A percentile compares a stretch with the other conserved stretches of the same genome.
Evolutionary conservation across 257 asterid genomes (phyloP).

Genomic region (Penstemon eatonii): DNA sequence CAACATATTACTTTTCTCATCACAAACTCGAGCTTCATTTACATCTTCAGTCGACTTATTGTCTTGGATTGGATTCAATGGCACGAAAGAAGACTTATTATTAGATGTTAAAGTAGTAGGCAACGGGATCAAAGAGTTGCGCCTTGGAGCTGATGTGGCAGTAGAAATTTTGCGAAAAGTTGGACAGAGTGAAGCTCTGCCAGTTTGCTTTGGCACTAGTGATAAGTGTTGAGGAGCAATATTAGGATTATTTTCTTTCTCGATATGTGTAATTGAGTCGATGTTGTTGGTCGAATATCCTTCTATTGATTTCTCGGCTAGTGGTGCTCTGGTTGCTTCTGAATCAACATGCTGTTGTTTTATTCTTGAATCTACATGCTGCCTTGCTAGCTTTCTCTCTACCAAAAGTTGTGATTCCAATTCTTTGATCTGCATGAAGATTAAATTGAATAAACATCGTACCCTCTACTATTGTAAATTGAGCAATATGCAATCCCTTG

Average conservation of each 20-base stretch:
- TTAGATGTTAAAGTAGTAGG: conserved; percentile 43
- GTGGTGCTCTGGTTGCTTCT: conserved; percentile 54
- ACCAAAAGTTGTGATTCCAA: conserved; percentile 83
- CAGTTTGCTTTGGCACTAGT: conserved; percentile 53
- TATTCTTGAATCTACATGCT: conserved; percentile 73
- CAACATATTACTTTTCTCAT: conserved; percentile 33
- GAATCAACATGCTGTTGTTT: conserved; percentile 53
- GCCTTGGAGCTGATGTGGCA: conserved; percentile 45
- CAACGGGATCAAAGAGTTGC: conserved; percentile 73
- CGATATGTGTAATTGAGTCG: conserved; percentile 27
- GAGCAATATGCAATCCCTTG: too few species aligned
- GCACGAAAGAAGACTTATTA: conserved; percentile 46
- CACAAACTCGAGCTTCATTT: conserved; percentile 17
- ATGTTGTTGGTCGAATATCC: conserved; percentile 30
- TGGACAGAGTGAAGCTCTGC: conserved; percentile 53
- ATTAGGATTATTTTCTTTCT: conserved; percentile 71
- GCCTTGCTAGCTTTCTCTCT: conserved; percentile 90
- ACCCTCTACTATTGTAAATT: not conserved
- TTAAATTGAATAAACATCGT: not conserved
- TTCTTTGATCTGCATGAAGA: conserved; percentile 71
- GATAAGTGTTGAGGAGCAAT: conserved; percentile 49
- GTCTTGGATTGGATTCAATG: conserved; percentile 53
- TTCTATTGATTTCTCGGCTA: conserved; percentile 38
- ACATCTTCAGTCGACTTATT: conserved; percentile 32
- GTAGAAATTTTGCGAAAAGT: conserved; percentile 32